A percentile compares a stretch with the other conserved stretches of the same genome.
phyloP scores from a whole-genome alignment of 2,329 filamentous ascomycete species.

The Pseudogymnoascus sp. region DNA sequence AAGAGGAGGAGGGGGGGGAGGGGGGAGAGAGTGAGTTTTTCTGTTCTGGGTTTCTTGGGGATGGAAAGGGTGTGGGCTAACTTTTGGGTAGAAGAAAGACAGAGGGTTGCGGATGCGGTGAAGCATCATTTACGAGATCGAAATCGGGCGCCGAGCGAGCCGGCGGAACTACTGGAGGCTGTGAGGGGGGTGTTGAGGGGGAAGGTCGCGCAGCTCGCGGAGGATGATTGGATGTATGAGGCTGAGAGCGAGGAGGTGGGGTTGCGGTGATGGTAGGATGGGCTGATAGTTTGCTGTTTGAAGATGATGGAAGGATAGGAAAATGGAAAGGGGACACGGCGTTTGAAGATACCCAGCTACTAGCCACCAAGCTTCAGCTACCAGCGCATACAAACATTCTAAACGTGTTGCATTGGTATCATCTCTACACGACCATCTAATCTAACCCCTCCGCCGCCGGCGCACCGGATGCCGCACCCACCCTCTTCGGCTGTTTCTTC shows the following conservation, averaged over 20 bases:
- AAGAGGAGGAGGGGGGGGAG: conserved; percentile 47
- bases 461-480: conserved; percentile 32
- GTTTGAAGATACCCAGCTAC: conserved; percentile 21
- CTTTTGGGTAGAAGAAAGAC: conserved; percentile 44
- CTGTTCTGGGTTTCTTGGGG: too few species aligned
- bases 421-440: conserved; percentile 28
- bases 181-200: conserved; percentile 63
- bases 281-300: neutral
- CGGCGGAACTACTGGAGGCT: conserved; percentile 65
- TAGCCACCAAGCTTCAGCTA: conserved; percentile 10
- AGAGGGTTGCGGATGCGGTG: conserved; percentile 53
- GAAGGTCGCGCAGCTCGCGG: conserved; percentile 66
- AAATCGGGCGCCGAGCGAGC: conserved; percentile 51
- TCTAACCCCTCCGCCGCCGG: conserved; percentile 55
- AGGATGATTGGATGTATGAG: conserved; percentile 91
- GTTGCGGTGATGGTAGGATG: neutral
- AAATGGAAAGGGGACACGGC: conserved; percentile 14
- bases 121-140: conserved; percentile 53
- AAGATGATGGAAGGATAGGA: conserved; percentile 13
- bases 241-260: conserved; percentile 42
- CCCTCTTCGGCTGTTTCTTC: conserved; percentile 31
- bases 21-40: conserved; percentile 30
- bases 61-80: conserved; percentile 20
- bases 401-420: conserved; percentile 11
- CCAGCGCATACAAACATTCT: conserved; percentile 11